phyloP scores from a whole-genome alignment of 441 rosid species.

The Euphorbia celastroides region DNA sequence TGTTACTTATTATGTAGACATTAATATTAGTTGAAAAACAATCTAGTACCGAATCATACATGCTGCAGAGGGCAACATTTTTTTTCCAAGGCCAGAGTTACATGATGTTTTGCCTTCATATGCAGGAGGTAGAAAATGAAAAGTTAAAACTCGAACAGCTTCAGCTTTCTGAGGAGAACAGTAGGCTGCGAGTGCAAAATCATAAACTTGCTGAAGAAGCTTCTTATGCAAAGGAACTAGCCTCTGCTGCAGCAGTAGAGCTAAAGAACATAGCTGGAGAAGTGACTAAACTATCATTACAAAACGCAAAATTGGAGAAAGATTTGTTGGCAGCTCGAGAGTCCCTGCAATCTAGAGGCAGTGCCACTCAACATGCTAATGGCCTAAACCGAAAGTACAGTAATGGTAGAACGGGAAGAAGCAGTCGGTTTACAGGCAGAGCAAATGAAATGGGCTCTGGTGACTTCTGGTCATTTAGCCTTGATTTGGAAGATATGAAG shows the following conservation, averaged over 20 bases:
- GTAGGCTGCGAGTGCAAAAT: constrained; percentile 74
- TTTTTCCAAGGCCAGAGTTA: constrained; percentile 5
- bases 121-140: constrained; percentile 79
- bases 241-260: constrained; percentile 99
- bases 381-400: constrained; percentile 50
- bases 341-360: constrained; percentile 48
- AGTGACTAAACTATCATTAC: constrained; percentile 86
- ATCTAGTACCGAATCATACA: background rate
- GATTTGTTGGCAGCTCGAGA: constrained; percentile 72
- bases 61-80: too few species aligned
- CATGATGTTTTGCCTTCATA: constrained; percentile 14
- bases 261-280: constrained; percentile 92
- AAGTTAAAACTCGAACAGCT: constrained; percentile 70
- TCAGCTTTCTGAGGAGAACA: constrained; percentile 78
- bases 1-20: background rate
- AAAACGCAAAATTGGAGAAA: constrained; percentile 80
- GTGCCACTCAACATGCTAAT: constrained; percentile 33
- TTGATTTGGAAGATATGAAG: constrained; percentile 70
- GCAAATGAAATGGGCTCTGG: constrained; percentile 42
- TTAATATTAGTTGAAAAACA: background rate
- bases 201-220: constrained; percentile 94
- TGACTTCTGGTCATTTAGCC: constrained; percentile 76
- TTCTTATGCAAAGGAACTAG: constrained; percentile 93
- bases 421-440: constrained; percentile 65
- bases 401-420: constrained; percentile 74